Evolutionary conservation across 1,284 basidiomycete species (phyloP).

Genomic region (Calocybe gambosa): DNA sequence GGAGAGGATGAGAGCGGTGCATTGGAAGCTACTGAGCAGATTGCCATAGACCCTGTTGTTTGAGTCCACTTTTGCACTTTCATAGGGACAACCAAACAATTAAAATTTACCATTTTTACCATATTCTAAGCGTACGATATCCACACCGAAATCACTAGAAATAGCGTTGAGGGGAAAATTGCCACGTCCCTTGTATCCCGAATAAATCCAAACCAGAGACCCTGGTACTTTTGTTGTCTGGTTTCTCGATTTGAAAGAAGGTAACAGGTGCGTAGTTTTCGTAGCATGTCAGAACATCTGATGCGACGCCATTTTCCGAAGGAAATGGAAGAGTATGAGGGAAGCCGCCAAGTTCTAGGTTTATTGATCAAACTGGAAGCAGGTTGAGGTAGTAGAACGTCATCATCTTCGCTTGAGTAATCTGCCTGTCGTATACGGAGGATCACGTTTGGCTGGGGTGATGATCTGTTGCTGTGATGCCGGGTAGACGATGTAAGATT

Average conservation of each 20-base stretch:
- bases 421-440: conserved; percentile 3
- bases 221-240: conserved; percentile 7
- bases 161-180: conserved; percentile 32
- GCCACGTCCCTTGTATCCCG: conserved; percentile 35
- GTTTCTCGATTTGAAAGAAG: conserved; percentile 3
- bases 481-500: conserved; percentile 5
- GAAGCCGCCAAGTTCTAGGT: background rate
- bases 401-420: conserved; percentile 5
- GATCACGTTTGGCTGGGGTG: background rate
- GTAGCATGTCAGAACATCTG: conserved; percentile 6
- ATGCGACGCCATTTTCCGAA: conserved; percentile 11
- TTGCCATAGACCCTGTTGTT: too few relatives aligned
- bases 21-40: too few relatives aligned
- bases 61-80: too few relatives aligned
- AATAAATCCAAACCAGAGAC: conserved; percentile 22
- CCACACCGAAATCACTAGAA: conserved; percentile 32
- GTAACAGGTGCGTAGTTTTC: background rate
- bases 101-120: too few relatives aligned
- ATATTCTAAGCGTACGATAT: conserved; percentile 20
- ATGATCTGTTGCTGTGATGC: conserved; percentile 7
- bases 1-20: too few relatives aligned
- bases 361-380: conserved; percentile 9
- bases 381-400: conserved; percentile 17
- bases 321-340: conserved; percentile 7
- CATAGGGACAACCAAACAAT: too few relatives aligned